Conservation (phyloP, 208 protist genomes). For the Porcisia deanei region DNA sequence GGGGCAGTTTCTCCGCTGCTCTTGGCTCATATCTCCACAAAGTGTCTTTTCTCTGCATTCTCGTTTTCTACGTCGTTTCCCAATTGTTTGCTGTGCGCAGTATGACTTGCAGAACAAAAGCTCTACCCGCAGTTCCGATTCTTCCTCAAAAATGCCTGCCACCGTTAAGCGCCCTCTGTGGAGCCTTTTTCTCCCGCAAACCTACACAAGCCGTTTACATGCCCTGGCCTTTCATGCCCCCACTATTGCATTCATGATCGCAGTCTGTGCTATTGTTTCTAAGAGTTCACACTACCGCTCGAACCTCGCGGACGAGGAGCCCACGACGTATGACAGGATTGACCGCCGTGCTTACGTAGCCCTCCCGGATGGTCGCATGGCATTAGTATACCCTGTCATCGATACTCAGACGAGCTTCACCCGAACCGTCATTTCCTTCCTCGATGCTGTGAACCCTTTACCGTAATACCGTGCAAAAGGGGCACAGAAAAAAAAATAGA, state of each 20-base stretch:
- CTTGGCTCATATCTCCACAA: neutral
- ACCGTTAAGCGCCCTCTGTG: slow-evolving; percentile 83
- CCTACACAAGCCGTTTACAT: slow-evolving; percentile 77
- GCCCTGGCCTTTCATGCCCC: slow-evolving; percentile 70
- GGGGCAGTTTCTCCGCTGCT: neutral
- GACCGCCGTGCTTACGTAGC: slow-evolving; percentile 89
- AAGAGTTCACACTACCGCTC: slow-evolving; percentile 89
- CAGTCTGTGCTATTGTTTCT: slow-evolving; percentile 67
- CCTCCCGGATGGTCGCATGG: slow-evolving; percentile 91
- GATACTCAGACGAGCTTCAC: slow-evolving; percentile 82
- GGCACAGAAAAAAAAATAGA: neutral
- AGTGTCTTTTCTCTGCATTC: neutral
- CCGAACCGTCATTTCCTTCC: slow-evolving; percentile 74
- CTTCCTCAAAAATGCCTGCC: slow-evolving; percentile 24
- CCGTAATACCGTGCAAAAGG: slow-evolving; percentile 40
- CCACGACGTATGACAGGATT: slow-evolving; percentile 84
- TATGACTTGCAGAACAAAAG: too few species aligned
- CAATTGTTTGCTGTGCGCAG: slow-evolving; percentile 1
- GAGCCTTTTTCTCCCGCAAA: slow-evolving; percentile 68
- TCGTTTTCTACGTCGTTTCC: neutral
- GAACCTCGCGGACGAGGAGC: slow-evolving; percentile 80
- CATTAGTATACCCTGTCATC: slow-evolving; percentile 88
- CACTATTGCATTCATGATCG: slow-evolving; percentile 68
- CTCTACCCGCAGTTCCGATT: neutral
- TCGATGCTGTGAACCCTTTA: slow-evolving; percentile 84